Conservation (phyloP, 164 flowering plant species). For the Nymphaea colorata region DNA sequence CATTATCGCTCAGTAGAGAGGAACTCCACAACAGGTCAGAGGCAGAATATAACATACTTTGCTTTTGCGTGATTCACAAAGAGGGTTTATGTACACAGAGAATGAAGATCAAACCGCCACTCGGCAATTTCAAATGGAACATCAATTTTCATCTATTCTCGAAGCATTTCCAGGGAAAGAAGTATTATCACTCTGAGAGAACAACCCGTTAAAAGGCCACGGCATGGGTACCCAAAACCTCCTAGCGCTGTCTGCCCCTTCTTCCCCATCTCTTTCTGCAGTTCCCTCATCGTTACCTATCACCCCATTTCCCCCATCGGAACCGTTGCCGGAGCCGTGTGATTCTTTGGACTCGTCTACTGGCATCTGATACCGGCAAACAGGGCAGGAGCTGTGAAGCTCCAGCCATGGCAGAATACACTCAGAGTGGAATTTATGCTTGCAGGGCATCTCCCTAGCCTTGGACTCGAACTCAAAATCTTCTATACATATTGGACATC, state of each 20-base stretch:
- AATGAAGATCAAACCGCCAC: not conserved
- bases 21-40: not conserved
- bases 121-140: not conserved
- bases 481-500: constrained; percentile 73
- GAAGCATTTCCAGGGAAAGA: constrained; percentile 13
- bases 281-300: constrained; percentile 10
- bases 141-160: constrained; percentile 27
- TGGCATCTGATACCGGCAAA: constrained; percentile 74
- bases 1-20: not conserved
- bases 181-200: constrained; percentile 14
- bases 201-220: constrained; percentile 51
- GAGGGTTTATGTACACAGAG: not conserved
- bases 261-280: constrained; percentile 11
- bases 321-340: constrained; percentile 17
- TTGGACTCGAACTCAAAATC: constrained; percentile 56
- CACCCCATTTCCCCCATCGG: constrained; percentile 5
- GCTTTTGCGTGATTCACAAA: not conserved
- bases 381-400: constrained; percentile 86
- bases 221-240: constrained; percentile 35
- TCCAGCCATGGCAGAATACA: constrained; percentile 80
- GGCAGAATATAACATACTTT: not conserved
- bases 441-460: constrained; percentile 86
- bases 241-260: constrained; percentile 32
- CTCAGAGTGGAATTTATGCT: constrained; percentile 62
- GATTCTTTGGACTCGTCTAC: constrained; percentile 42